phyloP scores from a whole-genome alignment of 768 basidiomycete genomes.

The Asterophora lycoperdoides region DNA sequence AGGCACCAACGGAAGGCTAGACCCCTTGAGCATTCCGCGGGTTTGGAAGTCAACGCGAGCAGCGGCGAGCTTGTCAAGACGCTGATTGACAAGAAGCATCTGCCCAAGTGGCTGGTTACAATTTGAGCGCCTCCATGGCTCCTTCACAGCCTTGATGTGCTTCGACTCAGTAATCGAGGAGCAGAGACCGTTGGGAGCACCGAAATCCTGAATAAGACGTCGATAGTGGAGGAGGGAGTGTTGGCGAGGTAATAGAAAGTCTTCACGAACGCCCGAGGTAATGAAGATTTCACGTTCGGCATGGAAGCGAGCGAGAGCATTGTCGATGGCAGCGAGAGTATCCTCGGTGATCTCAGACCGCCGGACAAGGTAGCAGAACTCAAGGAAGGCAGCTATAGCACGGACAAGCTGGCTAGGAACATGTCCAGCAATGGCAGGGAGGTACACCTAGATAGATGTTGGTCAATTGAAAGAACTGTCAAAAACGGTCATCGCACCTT shows the following conservation, averaged over 20 bases:
- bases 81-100: constrained; percentile 10
- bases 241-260: constrained; percentile 3
- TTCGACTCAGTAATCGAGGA: too few relatives aligned
- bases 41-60: neutral
- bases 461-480: too few relatives aligned
- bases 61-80: constrained; percentile 10
- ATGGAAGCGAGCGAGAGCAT: neutral
- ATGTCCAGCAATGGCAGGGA: neutral
- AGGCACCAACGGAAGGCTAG: neutral
- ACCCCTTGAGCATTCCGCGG: neutral
- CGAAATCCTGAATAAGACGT: constrained; percentile 4
- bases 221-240: constrained; percentile 5
- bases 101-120: constrained; percentile 6
- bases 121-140: neutral
- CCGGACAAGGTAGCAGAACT: neutral
- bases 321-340: neutral
- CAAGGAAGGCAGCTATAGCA: neutral
- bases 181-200: constrained; percentile 2
- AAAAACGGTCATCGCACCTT: constrained; percentile 20
- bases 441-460: neutral
- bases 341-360: neutral
- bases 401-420: neutral
- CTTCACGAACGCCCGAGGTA: neutral
- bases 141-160: too few relatives aligned
- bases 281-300: neutral